A percentile compares a stretch with the other conserved stretches of the same genome.
phyloP scores from a whole-genome alignment of 495 filamentous ascomycete genomes.

The Durotheca rogersii region DNA sequence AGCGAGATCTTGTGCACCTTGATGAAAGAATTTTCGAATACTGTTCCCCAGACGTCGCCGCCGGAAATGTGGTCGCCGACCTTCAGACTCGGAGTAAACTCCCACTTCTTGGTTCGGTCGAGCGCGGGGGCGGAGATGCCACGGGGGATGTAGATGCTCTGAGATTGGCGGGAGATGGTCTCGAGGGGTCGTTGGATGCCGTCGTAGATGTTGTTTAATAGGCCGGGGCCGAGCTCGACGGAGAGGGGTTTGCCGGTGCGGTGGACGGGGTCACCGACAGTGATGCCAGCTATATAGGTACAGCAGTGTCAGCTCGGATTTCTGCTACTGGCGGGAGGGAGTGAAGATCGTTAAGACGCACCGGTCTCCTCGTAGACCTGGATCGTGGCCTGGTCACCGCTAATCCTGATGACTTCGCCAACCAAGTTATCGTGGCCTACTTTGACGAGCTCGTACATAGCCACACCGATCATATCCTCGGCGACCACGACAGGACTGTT shows the following conservation, averaged over 20 bases:
- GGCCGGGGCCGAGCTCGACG: slow-evolving; percentile 92
- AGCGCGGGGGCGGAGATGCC: slow-evolving; percentile 88
- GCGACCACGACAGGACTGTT: slow-evolving; percentile 89
- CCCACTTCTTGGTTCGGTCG: slow-evolving; percentile 88
- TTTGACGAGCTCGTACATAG: slow-evolving; percentile 98
- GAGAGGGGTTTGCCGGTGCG: slow-evolving; percentile 93
- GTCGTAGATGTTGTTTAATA: slow-evolving; percentile 99
- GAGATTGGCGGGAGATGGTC: slow-evolving; percentile 70
- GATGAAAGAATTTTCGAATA: slow-evolving; percentile 95
- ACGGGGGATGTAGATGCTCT: slow-evolving; percentile 95
- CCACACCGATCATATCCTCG: slow-evolving; percentile 97
- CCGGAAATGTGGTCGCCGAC: slow-evolving; percentile 96
- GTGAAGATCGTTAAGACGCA: too few relatives aligned
- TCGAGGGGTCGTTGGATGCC: slow-evolving; percentile 95
- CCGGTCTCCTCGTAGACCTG: slow-evolving; percentile 99
- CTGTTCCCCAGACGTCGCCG: slow-evolving; percentile 89
- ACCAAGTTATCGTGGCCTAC: slow-evolving; percentile 88
- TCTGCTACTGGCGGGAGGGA: too few relatives aligned
- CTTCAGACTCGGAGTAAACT: slow-evolving; percentile 87
- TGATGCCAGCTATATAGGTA: slow-evolving; percentile 79
- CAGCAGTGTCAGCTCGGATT: slow-evolving; percentile 20
- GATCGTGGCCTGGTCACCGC: slow-evolving; percentile 90
- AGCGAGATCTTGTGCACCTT: slow-evolving; percentile 92
- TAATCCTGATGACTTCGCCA: slow-evolving; percentile 97
- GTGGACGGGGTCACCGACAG: slow-evolving; percentile 88